Conservation (phyloP, 2,329 filamentous ascomycete species). For the Neocucurbitaria cava region DNA sequence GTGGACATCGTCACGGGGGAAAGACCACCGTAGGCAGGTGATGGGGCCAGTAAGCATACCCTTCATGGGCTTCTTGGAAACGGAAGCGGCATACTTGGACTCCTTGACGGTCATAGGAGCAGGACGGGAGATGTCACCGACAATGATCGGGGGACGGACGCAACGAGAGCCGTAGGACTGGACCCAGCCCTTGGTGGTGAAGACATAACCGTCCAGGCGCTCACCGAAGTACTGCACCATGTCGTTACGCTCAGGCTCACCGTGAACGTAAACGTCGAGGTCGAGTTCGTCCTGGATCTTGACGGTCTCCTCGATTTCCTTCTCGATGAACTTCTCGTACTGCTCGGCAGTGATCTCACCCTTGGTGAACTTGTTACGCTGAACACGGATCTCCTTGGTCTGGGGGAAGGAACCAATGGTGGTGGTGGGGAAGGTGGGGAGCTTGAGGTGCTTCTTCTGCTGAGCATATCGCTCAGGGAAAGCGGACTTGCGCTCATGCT, state of each 20-base stretch:
- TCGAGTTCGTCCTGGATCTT: slow-evolving; percentile 98
- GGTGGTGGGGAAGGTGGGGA: slow-evolving; percentile 97
- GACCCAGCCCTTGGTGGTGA: slow-evolving; percentile 99
- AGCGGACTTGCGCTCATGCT: slow-evolving; percentile 91
- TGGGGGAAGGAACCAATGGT: slow-evolving; percentile 99
- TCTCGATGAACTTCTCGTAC: slow-evolving; percentile 99
- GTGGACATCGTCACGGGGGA: slow-evolving; percentile 99
- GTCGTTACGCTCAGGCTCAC: slow-evolving; percentile 99
- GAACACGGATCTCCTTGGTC: slow-evolving; percentile 96
- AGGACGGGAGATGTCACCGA: slow-evolving; percentile 97
- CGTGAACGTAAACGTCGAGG: slow-evolving; percentile 96
- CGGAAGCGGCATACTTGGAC: slow-evolving; percentile 95
- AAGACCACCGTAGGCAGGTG: slow-evolving; percentile 98
- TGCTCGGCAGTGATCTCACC: slow-evolving; percentile 88
- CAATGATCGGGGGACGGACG: slow-evolving; percentile 96
- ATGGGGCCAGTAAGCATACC: slow-evolving; percentile 99
- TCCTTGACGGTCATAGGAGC: slow-evolving; percentile 99
- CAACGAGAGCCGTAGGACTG: slow-evolving; percentile 98
- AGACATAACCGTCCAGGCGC: slow-evolving; percentile 93
- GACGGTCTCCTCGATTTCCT: slow-evolving; percentile 95
- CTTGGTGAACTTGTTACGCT: slow-evolving; percentile 99
- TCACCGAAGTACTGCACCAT: slow-evolving; percentile 99
- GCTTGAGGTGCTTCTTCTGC: slow-evolving; percentile 91
- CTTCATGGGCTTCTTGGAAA: slow-evolving; percentile 99
- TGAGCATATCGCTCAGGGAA: slow-evolving; percentile 85